Conservation (phyloP, 805 yeast genomes). For the Metschnikowia peoriensis region DNA sequence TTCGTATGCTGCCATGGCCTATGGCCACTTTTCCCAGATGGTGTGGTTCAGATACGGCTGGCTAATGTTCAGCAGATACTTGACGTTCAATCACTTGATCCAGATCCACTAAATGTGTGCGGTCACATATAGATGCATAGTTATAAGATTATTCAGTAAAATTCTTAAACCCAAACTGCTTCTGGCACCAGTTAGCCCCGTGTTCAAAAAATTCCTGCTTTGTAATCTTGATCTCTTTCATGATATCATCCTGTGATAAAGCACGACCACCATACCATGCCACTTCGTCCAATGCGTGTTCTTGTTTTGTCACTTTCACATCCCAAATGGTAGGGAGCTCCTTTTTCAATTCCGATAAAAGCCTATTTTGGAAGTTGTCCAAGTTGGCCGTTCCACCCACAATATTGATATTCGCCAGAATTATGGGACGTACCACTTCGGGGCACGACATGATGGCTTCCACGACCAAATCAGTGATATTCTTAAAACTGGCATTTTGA, state of each 20-base stretch:
- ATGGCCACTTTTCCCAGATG: conserved; percentile 86
- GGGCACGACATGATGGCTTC: conserved; percentile 72
- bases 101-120: conserved; percentile 14
- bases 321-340: conserved; percentile 73
- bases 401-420: conserved; percentile 74
- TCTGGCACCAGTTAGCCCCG: conserved; percentile 62
- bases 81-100: conserved; percentile 68
- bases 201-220: conserved; percentile 82
- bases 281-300: conserved; percentile 23
- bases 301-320: conserved; percentile 45
- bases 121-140: not conserved
- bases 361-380: conserved; percentile 62
- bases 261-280: conserved; percentile 40
- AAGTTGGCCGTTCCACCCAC: conserved; percentile 82
- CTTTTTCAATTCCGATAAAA: conserved; percentile 58
- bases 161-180: conserved; percentile 46
- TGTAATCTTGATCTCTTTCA: conserved; percentile 57
- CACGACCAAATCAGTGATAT: conserved; percentile 73
- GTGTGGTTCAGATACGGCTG: conserved; percentile 94
- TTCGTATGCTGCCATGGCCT: conserved; percentile 69
- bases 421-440: conserved; percentile 66
- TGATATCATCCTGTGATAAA: conserved; percentile 39
- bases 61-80: conserved; percentile 74
- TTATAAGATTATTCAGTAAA: conserved; percentile 3
- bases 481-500: conserved; percentile 54